These are phyloP conservation scores for Cystobasidium pallidum DNA, from an alignment of 1,284 basidiomycete species.

Conservation along the genomic window DNA sequence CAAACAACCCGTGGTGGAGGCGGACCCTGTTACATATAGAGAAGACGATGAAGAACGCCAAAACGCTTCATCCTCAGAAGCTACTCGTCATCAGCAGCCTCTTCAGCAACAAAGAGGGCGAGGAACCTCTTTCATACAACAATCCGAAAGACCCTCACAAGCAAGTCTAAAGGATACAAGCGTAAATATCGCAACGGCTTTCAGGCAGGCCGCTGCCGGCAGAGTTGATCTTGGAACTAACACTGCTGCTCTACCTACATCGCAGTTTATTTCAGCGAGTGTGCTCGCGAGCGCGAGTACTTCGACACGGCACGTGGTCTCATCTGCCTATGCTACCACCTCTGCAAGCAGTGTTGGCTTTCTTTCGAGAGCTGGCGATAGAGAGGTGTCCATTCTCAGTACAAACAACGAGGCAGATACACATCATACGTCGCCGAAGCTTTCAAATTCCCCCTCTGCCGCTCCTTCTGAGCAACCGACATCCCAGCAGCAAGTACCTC, in stretches of 20 bases:
- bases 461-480: no score
- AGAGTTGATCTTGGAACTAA: conserved; percentile 43
- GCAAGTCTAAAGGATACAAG: conserved; percentile 64
- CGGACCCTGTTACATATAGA: neutral
- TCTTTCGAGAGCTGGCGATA: conserved; percentile 14
- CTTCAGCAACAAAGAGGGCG: conserved; percentile 36
- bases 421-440: neutral
- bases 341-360: conserved; percentile 3
- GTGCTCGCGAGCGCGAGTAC: neutral
- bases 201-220: conserved; percentile 57
- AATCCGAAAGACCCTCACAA: conserved; percentile 23
- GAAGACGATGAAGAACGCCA: neutral
- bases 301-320: neutral
- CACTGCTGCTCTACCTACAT: conserved; percentile 19
- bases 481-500: conserved; percentile 1
- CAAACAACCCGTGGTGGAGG: neutral
- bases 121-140: conserved; percentile 24
- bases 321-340: neutral
- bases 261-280: neutral
- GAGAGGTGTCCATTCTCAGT: neutral
- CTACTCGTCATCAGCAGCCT: neutral
- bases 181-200: conserved; percentile 79
- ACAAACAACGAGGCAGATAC: neutral
- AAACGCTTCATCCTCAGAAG: neutral
- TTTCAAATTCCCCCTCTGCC: conserved; percentile 11